These are phyloP conservation scores for Boeremia exigua DNA, from an alignment of 2,329 filamentous ascomycete genomes.

Conservation along the genomic window DNA sequence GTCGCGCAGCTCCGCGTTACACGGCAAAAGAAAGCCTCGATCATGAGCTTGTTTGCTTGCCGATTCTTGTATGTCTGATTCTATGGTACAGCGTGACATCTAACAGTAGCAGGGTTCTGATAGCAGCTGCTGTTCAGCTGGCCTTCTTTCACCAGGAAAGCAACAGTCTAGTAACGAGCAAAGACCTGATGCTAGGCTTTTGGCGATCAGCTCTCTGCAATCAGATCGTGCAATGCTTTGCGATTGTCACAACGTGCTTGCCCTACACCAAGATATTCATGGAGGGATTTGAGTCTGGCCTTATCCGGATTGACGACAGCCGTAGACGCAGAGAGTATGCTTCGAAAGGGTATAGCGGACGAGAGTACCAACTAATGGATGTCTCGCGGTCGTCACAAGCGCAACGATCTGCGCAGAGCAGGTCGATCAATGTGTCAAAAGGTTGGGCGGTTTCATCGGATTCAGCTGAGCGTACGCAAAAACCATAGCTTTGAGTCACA, in stretches of 20 bases:
- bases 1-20: slow-evolving; percentile 22
- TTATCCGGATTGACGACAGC: slow-evolving; percentile 30
- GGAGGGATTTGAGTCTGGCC: slow-evolving; percentile 35
- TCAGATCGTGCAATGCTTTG: slow-evolving; percentile 32
- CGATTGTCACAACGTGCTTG: slow-evolving; percentile 36
- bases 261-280: slow-evolving; percentile 39
- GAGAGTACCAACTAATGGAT: slow-evolving; percentile 25
- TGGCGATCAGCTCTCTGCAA: slow-evolving; percentile 36
- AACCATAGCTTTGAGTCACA: background rate
- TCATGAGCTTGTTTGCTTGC: slow-evolving; percentile 30
- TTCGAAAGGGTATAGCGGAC: slow-evolving; percentile 17
- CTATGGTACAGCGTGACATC: background rate
- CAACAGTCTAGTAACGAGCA: slow-evolving; percentile 7
- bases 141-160: slow-evolving; percentile 24
- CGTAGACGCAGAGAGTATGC: slow-evolving; percentile 21
- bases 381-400: slow-evolving; percentile 17
- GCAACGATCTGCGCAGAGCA: slow-evolving; percentile 4
- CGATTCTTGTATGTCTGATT: slow-evolving; percentile 20
- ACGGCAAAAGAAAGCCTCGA: slow-evolving; percentile 20
- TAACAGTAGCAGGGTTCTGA: slow-evolving; percentile 19
- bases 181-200: slow-evolving; percentile 35
- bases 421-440: slow-evolving; percentile 20
- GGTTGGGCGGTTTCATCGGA: slow-evolving; percentile 22
- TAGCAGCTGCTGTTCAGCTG: slow-evolving; percentile 25
- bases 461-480: slow-evolving; percentile 5